phyloP scores from a whole-genome alignment of 495 filamentous ascomycete species.

The Pseudevernia furfuracea region DNA sequence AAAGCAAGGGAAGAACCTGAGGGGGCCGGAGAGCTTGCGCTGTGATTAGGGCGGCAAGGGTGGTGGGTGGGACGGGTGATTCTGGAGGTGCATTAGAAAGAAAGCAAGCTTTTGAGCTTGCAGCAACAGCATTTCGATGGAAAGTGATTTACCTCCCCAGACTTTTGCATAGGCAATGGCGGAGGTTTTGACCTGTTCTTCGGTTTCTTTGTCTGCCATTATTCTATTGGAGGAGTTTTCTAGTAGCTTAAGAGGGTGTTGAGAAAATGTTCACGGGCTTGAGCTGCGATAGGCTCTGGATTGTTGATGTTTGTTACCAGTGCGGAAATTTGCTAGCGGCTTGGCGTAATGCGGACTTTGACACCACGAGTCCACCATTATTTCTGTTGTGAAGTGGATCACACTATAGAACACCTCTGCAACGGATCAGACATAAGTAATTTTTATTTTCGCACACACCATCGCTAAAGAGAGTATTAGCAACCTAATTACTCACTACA shows the following conservation, averaged over 20 bases:
- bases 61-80: slow-evolving; percentile 67
- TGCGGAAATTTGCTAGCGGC: slow-evolving; percentile 12
- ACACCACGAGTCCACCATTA: too few relatives aligned
- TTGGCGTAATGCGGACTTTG: slow-evolving; percentile 9
- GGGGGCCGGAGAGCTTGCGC: slow-evolving; percentile 71
- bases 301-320: neutral
- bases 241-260: neutral
- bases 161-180: slow-evolving; percentile 46
- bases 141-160: slow-evolving; percentile 58
- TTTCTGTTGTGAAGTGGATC: neutral
- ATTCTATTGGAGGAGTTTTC: neutral
- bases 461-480: neutral
- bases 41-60: slow-evolving; percentile 71
- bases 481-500: neutral
- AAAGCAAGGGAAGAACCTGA: slow-evolving; percentile 66
- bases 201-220: slow-evolving; percentile 34
- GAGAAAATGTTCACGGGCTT: neutral
- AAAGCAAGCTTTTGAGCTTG: slow-evolving; percentile 26
- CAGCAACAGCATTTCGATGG: slow-evolving; percentile 15
- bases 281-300: neutral
- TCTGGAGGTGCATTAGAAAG: slow-evolving; percentile 42
- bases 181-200: slow-evolving; percentile 42
- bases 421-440: neutral
- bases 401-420: neutral
- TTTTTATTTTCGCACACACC: neutral